Evolutionary conservation across 352 stramenopile species (phyloP).

Genomic region (Globisporangium camurandrum): DNA sequence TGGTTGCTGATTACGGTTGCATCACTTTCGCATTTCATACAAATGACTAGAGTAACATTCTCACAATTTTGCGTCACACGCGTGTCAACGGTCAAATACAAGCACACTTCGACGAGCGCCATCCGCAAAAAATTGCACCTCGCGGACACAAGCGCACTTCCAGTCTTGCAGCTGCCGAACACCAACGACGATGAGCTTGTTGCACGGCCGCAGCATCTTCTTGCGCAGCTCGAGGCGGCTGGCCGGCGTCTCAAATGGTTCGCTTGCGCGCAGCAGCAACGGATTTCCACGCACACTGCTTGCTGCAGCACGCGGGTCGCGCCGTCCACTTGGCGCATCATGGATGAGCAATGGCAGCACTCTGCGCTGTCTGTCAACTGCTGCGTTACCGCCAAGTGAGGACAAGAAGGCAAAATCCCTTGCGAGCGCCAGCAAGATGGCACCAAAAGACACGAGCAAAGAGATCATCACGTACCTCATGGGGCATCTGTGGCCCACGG

Average conservation of each 20-base stretch:
- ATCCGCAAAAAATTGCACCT: too few species aligned
- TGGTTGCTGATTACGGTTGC: background rate
- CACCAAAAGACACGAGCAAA: conserved; percentile 26
- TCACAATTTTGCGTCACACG: background rate
- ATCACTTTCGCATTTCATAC: background rate
- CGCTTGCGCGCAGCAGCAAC: background rate
- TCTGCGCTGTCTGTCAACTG: background rate
- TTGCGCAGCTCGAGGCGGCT: conserved; percentile 28
- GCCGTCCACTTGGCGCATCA: conserved; percentile 1
- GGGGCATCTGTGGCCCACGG: conserved; percentile 59
- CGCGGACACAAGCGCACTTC: too few species aligned
- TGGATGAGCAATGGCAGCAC: background rate
- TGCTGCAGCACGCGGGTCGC: background rate
- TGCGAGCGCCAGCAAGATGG: conserved; percentile 1
- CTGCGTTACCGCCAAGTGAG: background rate
- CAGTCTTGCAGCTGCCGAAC: too few species aligned
- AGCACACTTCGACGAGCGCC: background rate
- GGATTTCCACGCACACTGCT: conserved; percentile 4
- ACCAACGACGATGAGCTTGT: conserved; percentile 34
- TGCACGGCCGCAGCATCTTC: conserved; percentile 37
- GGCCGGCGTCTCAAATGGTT: conserved; percentile 8
- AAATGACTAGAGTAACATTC: background rate
- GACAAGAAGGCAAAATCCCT: background rate
- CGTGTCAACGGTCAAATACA: background rate
- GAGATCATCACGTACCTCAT: conserved; percentile 59